These are phyloP conservation scores for Plectosphaerella sp. DNA, from an alignment of 2,329 filamentous ascomycete genomes.

Conservation along the genomic window DNA sequence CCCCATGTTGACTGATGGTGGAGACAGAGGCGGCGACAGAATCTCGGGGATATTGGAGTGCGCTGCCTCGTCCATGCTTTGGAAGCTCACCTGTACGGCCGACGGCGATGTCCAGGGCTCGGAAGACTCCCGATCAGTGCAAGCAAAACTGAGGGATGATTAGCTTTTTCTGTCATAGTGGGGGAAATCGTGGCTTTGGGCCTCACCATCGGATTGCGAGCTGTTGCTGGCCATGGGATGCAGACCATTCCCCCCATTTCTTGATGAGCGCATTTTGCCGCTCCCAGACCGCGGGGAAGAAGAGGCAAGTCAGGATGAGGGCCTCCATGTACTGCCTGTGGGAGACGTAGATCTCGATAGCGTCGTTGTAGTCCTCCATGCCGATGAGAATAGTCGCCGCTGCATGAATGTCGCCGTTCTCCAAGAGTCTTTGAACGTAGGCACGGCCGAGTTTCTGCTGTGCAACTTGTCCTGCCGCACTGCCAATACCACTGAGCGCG, in stretches of 20 bases:
- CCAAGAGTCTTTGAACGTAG: conserved; percentile 85
- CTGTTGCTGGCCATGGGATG: conserved; percentile 81
- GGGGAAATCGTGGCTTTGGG: not conserved
- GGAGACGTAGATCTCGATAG: conserved; percentile 93
- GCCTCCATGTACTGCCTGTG: conserved; percentile 92
- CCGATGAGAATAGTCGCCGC: conserved; percentile 90
- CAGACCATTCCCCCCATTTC: conserved; percentile 92
- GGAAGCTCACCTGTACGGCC: conserved; percentile 57
- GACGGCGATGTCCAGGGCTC: conserved; percentile 87
- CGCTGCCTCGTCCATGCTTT: conserved; percentile 46
- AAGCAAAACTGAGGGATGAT: conserved; percentile 62
- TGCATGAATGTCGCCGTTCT: conserved; percentile 85
- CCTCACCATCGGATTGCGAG: conserved; percentile 76
- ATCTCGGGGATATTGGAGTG: conserved; percentile 54
- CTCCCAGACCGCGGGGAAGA: conserved; percentile 84
- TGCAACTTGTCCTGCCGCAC: conserved; percentile 50
- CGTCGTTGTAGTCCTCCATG: conserved; percentile 88
- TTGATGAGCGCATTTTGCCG: conserved; percentile 81
- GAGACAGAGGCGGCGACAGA: conserved; percentile 69
- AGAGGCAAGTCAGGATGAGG: conserved; percentile 77
- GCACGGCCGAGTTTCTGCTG: conserved; percentile 88
- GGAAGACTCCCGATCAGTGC: conserved; percentile 77
- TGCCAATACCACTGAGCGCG: conserved; percentile 82
- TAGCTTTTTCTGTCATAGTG: not conserved
- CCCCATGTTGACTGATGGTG: conserved; percentile 58